Conservation (phyloP, 305 asterid genomes). For the Coffea humblotiana region DNA sequence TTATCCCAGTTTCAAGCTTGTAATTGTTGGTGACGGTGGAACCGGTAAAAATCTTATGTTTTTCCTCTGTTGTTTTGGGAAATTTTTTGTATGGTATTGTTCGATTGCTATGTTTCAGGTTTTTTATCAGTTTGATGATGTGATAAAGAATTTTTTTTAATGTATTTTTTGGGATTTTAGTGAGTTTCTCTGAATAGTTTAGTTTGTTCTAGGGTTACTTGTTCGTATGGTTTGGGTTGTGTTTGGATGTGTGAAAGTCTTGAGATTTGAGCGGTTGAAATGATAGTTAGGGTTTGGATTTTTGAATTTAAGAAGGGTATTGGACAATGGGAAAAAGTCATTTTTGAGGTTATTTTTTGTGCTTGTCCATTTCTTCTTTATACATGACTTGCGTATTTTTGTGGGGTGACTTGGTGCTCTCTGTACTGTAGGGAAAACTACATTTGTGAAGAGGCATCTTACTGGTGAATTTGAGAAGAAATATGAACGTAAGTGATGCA, state of each 20-base stretch:
- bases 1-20: constrained; percentile 78
- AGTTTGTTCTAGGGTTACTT: background rate
- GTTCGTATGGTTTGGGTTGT: background rate
- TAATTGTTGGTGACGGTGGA: constrained; percentile 78
- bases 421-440: constrained; percentile 58
- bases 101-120: too few species aligned
- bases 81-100: background rate
- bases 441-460: constrained; percentile 83
- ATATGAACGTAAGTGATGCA: constrained; percentile 62
- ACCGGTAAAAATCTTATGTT: constrained; percentile 38
- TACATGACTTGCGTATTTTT: too few species aligned
- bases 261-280: background rate
- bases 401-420: background rate
- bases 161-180: too few species aligned
- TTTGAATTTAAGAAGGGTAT: too few species aligned
- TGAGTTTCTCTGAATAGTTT: background rate
- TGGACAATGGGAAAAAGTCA: too few species aligned
- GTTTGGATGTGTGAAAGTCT: background rate
- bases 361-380: background rate
- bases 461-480: constrained; percentile 93
- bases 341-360: background rate
- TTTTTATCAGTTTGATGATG: too few species aligned
- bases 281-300: background rate
- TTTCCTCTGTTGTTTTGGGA: background rate
- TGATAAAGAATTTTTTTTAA: too few species aligned